phyloP scores from a whole-genome alignment of 345 rosid species.

The Pelargonium nanum region DNA sequence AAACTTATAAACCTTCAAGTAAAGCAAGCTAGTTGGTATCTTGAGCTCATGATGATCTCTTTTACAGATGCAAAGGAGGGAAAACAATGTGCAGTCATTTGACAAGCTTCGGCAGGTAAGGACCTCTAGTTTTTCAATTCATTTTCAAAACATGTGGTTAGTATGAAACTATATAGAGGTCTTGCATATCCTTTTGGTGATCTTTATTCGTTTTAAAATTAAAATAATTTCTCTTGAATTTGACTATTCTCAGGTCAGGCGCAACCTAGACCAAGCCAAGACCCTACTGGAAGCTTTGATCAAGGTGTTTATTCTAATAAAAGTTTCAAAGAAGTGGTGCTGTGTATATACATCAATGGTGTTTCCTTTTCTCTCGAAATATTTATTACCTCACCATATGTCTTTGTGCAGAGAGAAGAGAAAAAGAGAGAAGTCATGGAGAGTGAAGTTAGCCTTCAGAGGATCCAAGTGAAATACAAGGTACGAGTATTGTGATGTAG shows the following conservation, averaged over 20 bases:
- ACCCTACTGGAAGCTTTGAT: conserved; percentile 75
- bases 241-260: conserved; percentile 62
- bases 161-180: neutral
- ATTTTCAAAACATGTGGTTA: neutral
- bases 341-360: neutral
- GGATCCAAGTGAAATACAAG: conserved; percentile 85
- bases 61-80: conserved; percentile 96
- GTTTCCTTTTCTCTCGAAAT: conserved; percentile 9
- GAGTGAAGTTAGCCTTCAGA: conserved; percentile 76
- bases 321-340: conserved; percentile 1
- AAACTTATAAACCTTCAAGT: conserved; percentile 2
- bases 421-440: conserved; percentile 87
- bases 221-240: conserved; percentile 5
- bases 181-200: neutral
- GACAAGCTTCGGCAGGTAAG: conserved; percentile 97
- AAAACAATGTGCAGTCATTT: conserved; percentile 95
- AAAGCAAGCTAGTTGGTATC: conserved; percentile 2
- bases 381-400: conserved; percentile 12
- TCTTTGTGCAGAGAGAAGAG: conserved; percentile 71
- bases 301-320: conserved; percentile 41
- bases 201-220: neutral
- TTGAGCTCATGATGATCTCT: conserved; percentile 9
- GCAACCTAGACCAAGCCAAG: conserved; percentile 95
- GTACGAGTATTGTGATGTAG: conserved; percentile 21
- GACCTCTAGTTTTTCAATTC: neutral